phyloP scores from a whole-genome alignment of 345 rosid species.

The Salix exigua region DNA sequence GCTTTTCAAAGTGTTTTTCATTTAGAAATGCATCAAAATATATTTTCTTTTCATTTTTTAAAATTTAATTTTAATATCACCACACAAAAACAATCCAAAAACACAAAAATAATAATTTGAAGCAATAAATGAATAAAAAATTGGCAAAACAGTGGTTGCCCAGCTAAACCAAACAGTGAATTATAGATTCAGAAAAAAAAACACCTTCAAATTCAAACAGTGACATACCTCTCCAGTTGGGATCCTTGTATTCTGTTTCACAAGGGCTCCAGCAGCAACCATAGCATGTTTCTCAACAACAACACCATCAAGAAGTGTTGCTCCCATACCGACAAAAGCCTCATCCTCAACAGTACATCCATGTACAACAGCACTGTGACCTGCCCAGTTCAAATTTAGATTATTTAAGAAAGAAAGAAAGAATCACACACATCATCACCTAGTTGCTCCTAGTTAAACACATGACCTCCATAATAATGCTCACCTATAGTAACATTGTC shows the following conservation, averaged over 20 bases:
- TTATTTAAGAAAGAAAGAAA: slow-evolving; percentile 8
- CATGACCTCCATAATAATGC: slow-evolving; percentile 13
- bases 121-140: too few species aligned
- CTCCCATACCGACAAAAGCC: slow-evolving; percentile 90
- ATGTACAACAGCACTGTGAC: slow-evolving; percentile 94
- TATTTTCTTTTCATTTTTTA: too few species aligned
- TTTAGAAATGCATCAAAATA: too few species aligned
- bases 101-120: too few species aligned
- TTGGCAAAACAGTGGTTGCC: too few species aligned
- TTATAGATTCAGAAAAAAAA: background rate
- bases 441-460: background rate
- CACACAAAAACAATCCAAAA: too few species aligned
- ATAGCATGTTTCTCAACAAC: slow-evolving; percentile 82
- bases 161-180: too few species aligned
- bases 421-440: background rate
- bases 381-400: slow-evolving; percentile 41
- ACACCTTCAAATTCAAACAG: background rate
- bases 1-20: too few species aligned
- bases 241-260: slow-evolving; percentile 79
- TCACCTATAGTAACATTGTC: slow-evolving; percentile 94
- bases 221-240: slow-evolving; percentile 80
- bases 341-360: slow-evolving; percentile 95
- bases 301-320: slow-evolving; percentile 83
- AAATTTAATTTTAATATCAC: too few species aligned
- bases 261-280: slow-evolving; percentile 99